Evolutionary conservation across 768 basidiomycete genomes (phyloP), one percentile per base, ranked within the genome.

Genomic region (Psilocybe cubensis): DNA sequence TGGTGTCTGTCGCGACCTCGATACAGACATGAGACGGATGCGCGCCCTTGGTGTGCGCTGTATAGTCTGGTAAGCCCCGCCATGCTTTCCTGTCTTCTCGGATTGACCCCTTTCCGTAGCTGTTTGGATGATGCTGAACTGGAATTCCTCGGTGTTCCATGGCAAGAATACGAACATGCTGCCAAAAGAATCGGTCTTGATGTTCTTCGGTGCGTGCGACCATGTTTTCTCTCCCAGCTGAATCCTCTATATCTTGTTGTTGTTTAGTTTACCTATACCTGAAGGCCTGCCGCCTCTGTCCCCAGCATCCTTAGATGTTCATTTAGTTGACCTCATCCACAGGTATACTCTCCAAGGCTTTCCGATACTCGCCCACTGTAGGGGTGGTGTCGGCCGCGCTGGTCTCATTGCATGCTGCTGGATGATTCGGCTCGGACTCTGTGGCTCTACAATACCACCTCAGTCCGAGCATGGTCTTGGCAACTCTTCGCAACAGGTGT

Each of bases 371-470:
- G 90, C 89, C 11, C 96, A 98, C 64, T 98, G 96, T 69, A 85
- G 96, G 17, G 96, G 96, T 14, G 96, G 96, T 3, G 90, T 98
- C 6, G 96, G 96, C 2, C 84, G 96, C 17, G 96, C 96, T 0
- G 96, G 96, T 1, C 80, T 98, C 23, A 80, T 98, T 43, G 95
- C 94, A 1, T 92, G 89, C 63, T 94, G 91, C 66, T 98, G 96
- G 96, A 81, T 92, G 69, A 79, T 96, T 57, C 93, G 92, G 70
- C 85, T 97, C 59, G 96, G 95, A 3, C 79, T 97, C n/a, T 96
- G 83, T 66, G 91, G 86, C 24, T 91, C 84, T 86, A 74, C 82
- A 54, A 74, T 76, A 25, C 18, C 20, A 12, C 18, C 14, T 27
- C 25, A 17, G 18, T 2, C 18, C 21, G 9, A 63, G 60, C 44